Evolutionary conservation across 768 basidiomycete species (phyloP), one percentile per base, ranked within the genome.

Genomic region (Lentinula aciculospora): DNA sequence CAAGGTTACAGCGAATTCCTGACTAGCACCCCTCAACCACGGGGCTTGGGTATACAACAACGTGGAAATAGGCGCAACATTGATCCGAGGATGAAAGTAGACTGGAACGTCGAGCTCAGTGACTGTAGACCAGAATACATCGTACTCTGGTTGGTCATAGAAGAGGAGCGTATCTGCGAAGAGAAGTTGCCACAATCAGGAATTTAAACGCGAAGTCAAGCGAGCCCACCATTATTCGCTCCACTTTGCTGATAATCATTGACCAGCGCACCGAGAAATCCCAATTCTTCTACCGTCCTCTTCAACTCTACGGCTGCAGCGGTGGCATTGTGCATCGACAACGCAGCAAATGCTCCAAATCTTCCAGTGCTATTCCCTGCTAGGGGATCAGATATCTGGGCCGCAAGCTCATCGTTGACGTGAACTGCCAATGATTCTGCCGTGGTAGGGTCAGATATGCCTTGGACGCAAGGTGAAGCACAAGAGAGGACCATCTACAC

Each of bases 211-310:
- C 9, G 4, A 27, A 9, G 7, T 23, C 21, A 17, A 7, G 12
- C 6, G 29, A 29, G 29, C 46, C 23, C 56, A 57, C 56, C 56
- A 46, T 57, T 57, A 39, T 57, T n/a, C 19, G 27, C 13, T 23
- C 75, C 75, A 3, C 74, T 72, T 58, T 77, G 72, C 49, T 78
- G 76, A 63, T 72, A 78, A 56, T 78, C 76, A 51, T 78, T 78
- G n/a, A 77, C 27, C 56, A 78, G 57, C 8, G 71, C 76, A 4
- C 76, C 76, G n/a, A 76, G 58, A 28, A 77, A 72, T 15, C 77
- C 77, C 0, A 77, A 68, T 37, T 77, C 70, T 7, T 66, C 61
- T 5, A 77, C 72, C 1, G 76, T 56, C 29, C 76, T 71, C 7
- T 69, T 69, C 19, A 79, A 63, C 46, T 79, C 76, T 25, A 67